Evolutionary conservation across 495 filamentous ascomycete genomes (phyloP).

Genomic region (Hypoxylon intermedium): DNA sequence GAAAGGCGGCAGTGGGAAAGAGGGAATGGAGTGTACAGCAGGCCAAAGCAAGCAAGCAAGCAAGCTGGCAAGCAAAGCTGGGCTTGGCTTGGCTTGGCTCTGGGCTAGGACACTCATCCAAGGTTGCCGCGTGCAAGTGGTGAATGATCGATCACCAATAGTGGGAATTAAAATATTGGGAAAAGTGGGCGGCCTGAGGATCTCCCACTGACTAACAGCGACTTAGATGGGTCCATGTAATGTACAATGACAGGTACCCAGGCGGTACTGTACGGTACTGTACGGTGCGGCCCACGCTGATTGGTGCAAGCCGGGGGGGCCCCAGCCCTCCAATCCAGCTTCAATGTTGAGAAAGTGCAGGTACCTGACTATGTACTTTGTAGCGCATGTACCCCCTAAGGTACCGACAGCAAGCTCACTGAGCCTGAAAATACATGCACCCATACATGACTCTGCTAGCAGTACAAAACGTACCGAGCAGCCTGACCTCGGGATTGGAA

Average conservation of each 20-base stretch:
- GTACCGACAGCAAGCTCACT: constrained; percentile 15
- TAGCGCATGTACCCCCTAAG: constrained; percentile 7
- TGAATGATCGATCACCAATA: constrained; percentile 45
- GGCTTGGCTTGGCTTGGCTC: constrained; percentile 5
- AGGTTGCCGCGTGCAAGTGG: constrained; percentile 41
- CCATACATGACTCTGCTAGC: constrained; percentile 15
- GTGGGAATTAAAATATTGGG: constrained; percentile 43
- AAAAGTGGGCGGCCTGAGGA: constrained; percentile 37
- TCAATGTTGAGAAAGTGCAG: constrained; percentile 10
- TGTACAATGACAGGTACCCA: constrained; percentile 21
- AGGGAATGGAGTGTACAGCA: constrained; percentile 30
- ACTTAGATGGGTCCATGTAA: constrained; percentile 27
- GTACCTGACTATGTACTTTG: constrained; percentile 4
- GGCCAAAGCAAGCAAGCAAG: too few relatives aligned
- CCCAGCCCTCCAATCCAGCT: constrained; percentile 8
- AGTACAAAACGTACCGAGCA: constrained; percentile 21
- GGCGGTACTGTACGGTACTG: constrained; percentile 21
- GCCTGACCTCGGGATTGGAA: constrained; percentile 3
- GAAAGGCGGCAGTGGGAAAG: constrained; percentile 34
- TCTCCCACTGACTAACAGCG: constrained; percentile 38
- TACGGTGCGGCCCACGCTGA: constrained; percentile 2
- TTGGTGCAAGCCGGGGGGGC: constrained; percentile 8
- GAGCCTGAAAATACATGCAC: constrained; percentile 12
- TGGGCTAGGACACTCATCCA: constrained; percentile 30
- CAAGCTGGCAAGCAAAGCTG: constrained; percentile 4